Base-by-base conservation (phyloP, 768 basidiomycete species). In the Lactarius evosmus region DNA sequence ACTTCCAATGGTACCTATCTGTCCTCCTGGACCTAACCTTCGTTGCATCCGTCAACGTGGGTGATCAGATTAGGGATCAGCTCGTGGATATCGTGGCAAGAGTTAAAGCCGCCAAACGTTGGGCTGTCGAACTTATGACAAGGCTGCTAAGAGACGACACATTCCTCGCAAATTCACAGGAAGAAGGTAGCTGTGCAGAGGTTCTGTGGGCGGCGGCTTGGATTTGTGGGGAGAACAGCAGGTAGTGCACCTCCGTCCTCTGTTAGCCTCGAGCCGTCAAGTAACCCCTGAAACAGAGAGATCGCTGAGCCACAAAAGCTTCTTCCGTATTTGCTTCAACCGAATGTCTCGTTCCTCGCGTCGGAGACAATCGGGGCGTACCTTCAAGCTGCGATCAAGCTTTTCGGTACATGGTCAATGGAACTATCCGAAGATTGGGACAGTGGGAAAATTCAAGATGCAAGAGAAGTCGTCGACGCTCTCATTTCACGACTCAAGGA, bases 1-100 rank as follows among this genome's bases (percentile, higher is more conserved):
- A 98, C 75, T 98, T 98, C 72, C 93, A 98, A 72, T 99, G 97
- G 96, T 97, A 94, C 74, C 81, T 98, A 25, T 97, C 96, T 5
- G 93, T 95, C 8, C 85, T 98, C 32, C 84, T 98, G 52, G 95
- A 98, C 71, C 80, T 98, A 9, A 87, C 93, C 0, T 93, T 97
- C 72, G 82, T 98, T 44, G 89, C 93, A 56, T 83, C 86, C 30
- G 91, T 88, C 54, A 80, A 90, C 67, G 79, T 97, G 54, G 94
- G 94, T 2, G 70, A 76, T 0, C 83, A 89, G 69, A 89, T 98
- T 59, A 82, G 87, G 14, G 86, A 93, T 65, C 90, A 94, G 66
- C 77, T 98, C 6, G 84, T 97, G 16, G 95, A 98, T 70, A 83
- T 98, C 29, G 85, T 87, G 2, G 89, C 89, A 33, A 82, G 95